Base-by-base conservation (phyloP, 331 rosid genomes). In the Cydonia oblonga region DNA sequence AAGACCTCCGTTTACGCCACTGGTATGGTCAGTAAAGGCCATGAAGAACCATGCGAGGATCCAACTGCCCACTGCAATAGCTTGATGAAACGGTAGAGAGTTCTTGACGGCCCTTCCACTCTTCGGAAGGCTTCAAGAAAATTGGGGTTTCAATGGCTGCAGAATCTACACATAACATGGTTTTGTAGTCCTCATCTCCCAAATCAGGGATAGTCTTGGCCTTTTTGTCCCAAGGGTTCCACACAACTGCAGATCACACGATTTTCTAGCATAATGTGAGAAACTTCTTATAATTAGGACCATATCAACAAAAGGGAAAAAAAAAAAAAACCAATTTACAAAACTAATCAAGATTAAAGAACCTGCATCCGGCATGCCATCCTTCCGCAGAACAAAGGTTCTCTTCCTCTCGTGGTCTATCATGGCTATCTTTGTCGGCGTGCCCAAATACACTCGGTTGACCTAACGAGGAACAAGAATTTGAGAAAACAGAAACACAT, bases 11-110 rank as follows among this genome's bases (percentile, higher is more conserved):
- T 53, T 73, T 35, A 74, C 64, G 51, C 67, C 74, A 29, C 29
- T 5, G 20, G 28, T 24, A 3, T 52, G 54, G 58, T 86, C 78
- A 81, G 70, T 69, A 87, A 69, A 81, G 69, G 70, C 93, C 91
- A 67, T 78, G 75, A 73, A 90, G 82, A 76, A 90, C 93, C 83
- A 58, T 84, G 2, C 79, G 60, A 76, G 96, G 96, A 74, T 90
- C 96, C 79, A 90, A 71, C 73, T 90, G 96, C 44, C 96, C 93
- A 42, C 93, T 90, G 81, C 93, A 90, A 72, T 90, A 90, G 85
- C 96, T 90, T 35, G 96, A 90, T 29, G 85, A 88, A 58, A 90
- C 93, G 46, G 83, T 75, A 7, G 91, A 88, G 22, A 90, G 76
- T 38, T 90, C 96, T 64, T 90, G 96, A 71, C 70, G 84, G 19